Percentiles rank a stretch among this genome's conserved stretches.
Conservation (phyloP, 768 basidiomycete species). For the Infundibulicybe gibba region DNA sequence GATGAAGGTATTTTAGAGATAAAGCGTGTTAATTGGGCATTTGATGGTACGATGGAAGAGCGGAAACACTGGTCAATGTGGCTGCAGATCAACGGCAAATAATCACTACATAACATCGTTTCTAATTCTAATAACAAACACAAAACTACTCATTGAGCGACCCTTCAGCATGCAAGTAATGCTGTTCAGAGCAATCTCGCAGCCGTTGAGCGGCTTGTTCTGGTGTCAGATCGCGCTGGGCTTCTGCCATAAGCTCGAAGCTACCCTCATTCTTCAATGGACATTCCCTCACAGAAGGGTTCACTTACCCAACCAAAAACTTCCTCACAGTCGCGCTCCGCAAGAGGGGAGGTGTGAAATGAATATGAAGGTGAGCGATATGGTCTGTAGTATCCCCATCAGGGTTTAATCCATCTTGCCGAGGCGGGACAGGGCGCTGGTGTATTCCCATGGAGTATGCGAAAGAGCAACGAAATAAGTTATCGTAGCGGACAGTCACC, state of each 20-base stretch:
- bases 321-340: conserved; percentile 81
- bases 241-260: conserved; percentile 88
- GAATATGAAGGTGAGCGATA: conserved; percentile 80
- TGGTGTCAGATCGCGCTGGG: conserved; percentile 86
- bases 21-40: conserved; percentile 74
- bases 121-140: no score
- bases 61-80: conserved; percentile 76
- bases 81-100: conserved; percentile 73
- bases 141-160: no score
- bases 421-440: conserved; percentile 64
- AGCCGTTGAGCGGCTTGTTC: conserved; percentile 79
- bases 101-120: neutral
- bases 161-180: conserved; percentile 42
- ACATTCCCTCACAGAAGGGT: neutral
- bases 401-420: no score
- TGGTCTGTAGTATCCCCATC: conserved; percentile 41
- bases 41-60: conserved; percentile 74
- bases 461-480: conserved; percentile 82
- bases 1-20: conserved; percentile 80
- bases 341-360: conserved; percentile 83
- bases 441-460: conserved; percentile 96
- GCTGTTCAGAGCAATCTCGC: conserved; percentile 49
- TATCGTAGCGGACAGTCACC: conserved; percentile 70
- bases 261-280: conserved; percentile 28
- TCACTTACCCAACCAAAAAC: conserved; percentile 80